Conservation (phyloP, 169 alveolate genomes). For the Blepharisma undulans region DNA sequence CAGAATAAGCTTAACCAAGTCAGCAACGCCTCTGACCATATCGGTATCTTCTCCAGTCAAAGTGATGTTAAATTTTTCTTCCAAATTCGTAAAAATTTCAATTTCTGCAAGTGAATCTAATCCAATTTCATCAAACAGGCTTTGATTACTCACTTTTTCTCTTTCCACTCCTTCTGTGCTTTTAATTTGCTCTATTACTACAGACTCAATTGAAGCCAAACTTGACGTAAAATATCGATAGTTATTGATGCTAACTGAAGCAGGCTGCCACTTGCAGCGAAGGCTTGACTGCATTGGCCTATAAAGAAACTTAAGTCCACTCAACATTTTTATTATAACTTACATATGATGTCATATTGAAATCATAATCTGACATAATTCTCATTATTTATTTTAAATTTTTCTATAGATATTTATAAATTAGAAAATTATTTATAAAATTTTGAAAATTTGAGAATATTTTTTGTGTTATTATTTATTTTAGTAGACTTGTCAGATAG, state of each 20-base stretch:
- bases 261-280: neutral
- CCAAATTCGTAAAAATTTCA: neutral
- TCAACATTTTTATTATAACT: neutral
- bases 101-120: slow-evolving; percentile 15
- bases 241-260: neutral
- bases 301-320: neutral
- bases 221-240: neutral
- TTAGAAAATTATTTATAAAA: too few relatives aligned
- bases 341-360: neutral
- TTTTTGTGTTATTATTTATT: too few relatives aligned
- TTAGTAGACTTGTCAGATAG: too few relatives aligned
- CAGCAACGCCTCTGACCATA: neutral
- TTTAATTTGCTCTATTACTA: neutral
- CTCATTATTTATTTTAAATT: too few relatives aligned
- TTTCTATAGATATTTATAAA: too few relatives aligned
- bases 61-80: slow-evolving; percentile 1
- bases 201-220: neutral
- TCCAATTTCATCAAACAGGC: neutral
- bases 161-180: neutral
- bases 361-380: too few relatives aligned
- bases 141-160: neutral
- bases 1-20: slow-evolving; percentile 2
- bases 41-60: slow-evolving; percentile 17
- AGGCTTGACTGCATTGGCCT: neutral
- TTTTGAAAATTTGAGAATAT: too few relatives aligned